phyloP scores from a whole-genome alignment of 768 basidiomycete species.

The Harrya chromipes region DNA sequence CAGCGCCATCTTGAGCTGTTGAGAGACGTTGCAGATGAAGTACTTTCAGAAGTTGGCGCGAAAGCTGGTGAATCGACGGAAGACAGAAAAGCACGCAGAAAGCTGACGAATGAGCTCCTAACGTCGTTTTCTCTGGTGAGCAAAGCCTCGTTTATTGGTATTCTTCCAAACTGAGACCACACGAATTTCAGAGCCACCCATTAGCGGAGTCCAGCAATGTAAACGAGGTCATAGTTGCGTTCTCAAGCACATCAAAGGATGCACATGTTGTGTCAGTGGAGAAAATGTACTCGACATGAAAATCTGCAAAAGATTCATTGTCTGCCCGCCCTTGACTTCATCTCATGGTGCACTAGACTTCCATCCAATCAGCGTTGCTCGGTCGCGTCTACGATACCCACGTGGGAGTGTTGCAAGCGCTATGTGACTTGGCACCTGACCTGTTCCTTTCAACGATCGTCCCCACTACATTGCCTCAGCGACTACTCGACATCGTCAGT shows the following conservation, averaged over 20 bases:
- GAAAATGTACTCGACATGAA: conserved; percentile 45
- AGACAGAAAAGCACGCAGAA: conserved; percentile 34
- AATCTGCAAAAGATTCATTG: conserved; percentile 16
- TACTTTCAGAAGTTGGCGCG: conserved; percentile 27
- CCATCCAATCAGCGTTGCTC: conserved; percentile 60
- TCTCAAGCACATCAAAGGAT: conserved; percentile 58
- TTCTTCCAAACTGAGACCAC: background rate
- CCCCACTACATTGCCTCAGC: conserved; percentile 16
- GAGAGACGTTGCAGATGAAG: conserved; percentile 37
- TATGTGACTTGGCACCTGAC: conserved; percentile 59
- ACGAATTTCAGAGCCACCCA: conserved; percentile 20
- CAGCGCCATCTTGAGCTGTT: conserved; percentile 62
- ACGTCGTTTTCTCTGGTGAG: conserved; percentile 58
- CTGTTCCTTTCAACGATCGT: conserved; percentile 39
- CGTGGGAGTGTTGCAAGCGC: conserved; percentile 54
- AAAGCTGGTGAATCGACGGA: conserved; percentile 23
- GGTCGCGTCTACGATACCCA: conserved; percentile 68
- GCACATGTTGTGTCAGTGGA: conserved; percentile 60
- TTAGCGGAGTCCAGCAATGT: conserved; percentile 31
- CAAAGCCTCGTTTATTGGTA: background rate
- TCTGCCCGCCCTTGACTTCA: conserved; percentile 18
- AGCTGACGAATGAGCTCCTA: conserved; percentile 50
- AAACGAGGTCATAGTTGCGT: conserved; percentile 48
- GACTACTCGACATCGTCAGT: conserved; percentile 21
- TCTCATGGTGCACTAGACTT: conserved; percentile 38